These are phyloP conservation scores for Apophysomyces sp. DNA, from an alignment of 371 early-diverging fungal genomes.

Conservation along the genomic window DNA sequence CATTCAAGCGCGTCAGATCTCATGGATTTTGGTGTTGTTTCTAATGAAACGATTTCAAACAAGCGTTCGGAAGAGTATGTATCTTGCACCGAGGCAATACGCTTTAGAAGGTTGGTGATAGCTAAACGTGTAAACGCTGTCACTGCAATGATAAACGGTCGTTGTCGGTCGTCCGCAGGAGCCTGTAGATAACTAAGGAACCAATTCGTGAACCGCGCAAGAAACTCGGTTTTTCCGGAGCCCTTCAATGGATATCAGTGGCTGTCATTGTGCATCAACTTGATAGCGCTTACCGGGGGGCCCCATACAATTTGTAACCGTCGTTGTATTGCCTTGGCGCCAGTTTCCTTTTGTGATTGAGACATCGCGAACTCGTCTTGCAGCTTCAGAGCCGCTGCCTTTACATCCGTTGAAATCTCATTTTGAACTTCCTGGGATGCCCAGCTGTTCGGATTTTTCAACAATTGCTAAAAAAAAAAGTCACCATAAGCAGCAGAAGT, in stretches of 20 bases:
- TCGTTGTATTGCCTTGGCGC: slow-evolving; percentile 30
- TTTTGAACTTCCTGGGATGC: slow-evolving; percentile 1
- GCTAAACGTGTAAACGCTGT: slow-evolving; percentile 59
- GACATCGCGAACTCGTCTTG: slow-evolving; percentile 52
- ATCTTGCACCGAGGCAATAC: slow-evolving; percentile 29
- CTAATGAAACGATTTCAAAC: slow-evolving; percentile 1
- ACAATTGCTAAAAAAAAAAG: slow-evolving; percentile 10
- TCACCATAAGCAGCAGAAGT: neutral
- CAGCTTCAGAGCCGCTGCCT: slow-evolving; percentile 26
- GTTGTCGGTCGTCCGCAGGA: neutral
- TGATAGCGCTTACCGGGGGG: slow-evolving; percentile 46
- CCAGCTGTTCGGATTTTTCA: slow-evolving; percentile 32
- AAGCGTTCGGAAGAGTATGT: slow-evolving; percentile 5
- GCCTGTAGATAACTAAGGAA: slow-evolving; percentile 32
- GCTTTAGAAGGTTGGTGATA: slow-evolving; percentile 45
- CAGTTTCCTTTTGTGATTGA: slow-evolving; percentile 50
- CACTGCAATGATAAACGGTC: slow-evolving; percentile 47
- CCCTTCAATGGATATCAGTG: slow-evolving; percentile 50
- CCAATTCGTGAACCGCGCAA: slow-evolving; percentile 50
- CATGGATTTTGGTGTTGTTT: neutral
- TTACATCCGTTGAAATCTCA: slow-evolving; percentile 10
- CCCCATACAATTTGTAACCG: slow-evolving; percentile 61
- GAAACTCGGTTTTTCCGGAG: slow-evolving; percentile 60
- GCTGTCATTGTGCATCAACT: neutral
- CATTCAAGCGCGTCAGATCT: neutral